Base-by-base conservation (phyloP, 2,329 filamentous ascomycete genomes). In the Didymosphaeria variabile region DNA sequence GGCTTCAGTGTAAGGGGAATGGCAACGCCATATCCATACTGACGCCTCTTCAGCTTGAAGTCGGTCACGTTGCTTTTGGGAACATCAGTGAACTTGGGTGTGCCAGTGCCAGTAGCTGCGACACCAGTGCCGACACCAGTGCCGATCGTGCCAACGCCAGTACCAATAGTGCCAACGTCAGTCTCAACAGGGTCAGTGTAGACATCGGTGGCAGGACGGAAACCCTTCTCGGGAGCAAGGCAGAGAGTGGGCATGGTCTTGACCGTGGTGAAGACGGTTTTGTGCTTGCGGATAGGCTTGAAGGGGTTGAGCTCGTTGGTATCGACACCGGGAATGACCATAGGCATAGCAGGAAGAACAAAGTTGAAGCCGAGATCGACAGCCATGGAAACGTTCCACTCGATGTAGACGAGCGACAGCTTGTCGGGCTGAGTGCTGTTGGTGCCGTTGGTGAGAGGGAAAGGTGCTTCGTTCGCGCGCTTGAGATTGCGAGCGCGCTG, bases 381-480 rank as follows among this genome's bases (percentile, higher is more conserved):
- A 6, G 63, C 50, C 42, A 74, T 53, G 17, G 67, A 69, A 9
- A 74, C 58, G 32, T 72, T 72, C 9, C 72, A 65, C 62, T 72
- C 67, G 23, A 72, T 64, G 9, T 73, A 63, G 9, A 72, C 68
- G 21, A 73, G 61, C 1, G 63, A 58, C 10, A 55, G 42, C 31
- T 55, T 55, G 15, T 67, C 67, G 6, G 70, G 53, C n/a, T 59
- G 42, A 21, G 34, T 42, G 31, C 26, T 40, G 40, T 50, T 42
- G 15, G 54, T 26, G 29, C 42, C 42, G 5, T 36, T n/a, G 19
- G 58, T 60, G 12, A 55, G 23, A 34, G 52, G 38, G 40, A 55
- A 46, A 10, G 8, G 17, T 49, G 58, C 62, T 68, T 26, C 57
- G n/a, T 34, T 15, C 47, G 12, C 63, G 61, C 23, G 54, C 17